These are phyloP conservation scores for Singerocomus inundabilis DNA, from an alignment of 1,284 basidiomycete genomes.

Conservation along the genomic window DNA sequence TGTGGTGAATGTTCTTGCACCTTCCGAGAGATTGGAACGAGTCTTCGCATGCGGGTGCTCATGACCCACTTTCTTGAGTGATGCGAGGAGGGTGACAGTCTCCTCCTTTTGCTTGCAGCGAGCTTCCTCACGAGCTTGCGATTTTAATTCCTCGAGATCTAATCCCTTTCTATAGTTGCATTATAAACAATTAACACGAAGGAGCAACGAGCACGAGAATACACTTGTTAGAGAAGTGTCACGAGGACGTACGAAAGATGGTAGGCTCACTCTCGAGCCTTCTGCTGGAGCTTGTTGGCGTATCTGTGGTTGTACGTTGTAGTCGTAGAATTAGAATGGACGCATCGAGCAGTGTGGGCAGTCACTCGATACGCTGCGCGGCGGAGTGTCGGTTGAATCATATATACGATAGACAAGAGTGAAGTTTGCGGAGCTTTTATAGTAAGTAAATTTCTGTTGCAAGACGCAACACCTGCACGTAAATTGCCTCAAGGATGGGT, in stretches of 20 bases:
- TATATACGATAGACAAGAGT: neutral
- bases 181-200: neutral
- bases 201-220: slow-evolving; percentile 1
- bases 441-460: too few relatives aligned
- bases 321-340: slow-evolving; percentile 11
- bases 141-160: slow-evolving; percentile 40
- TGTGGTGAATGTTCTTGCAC: slow-evolving; percentile 15
- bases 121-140: slow-evolving; percentile 36
- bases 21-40: neutral
- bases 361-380: slow-evolving; percentile 2
- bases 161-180: slow-evolving; percentile 41
- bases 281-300: slow-evolving; percentile 44
- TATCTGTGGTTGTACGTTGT: slow-evolving; percentile 40
- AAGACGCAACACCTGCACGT: neutral
- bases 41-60: neutral
- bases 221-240: slow-evolving; percentile 16
- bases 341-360: slow-evolving; percentile 8
- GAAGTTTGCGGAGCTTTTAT: neutral
- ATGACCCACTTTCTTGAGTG: slow-evolving; percentile 5
- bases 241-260: neutral
- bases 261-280: slow-evolving; percentile 45
- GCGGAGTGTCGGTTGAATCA: slow-evolving; percentile 2
- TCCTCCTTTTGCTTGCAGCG: slow-evolving; percentile 34
- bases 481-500: slow-evolving; percentile 15
- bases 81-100: slow-evolving; percentile 13